Percentiles rank a stretch among this genome's conserved stretches.
These are phyloP conservation scores for Trametes sp. DNA, from an alignment of 1,284 basidiomycete genomes.

Conservation along the genomic window DNA sequence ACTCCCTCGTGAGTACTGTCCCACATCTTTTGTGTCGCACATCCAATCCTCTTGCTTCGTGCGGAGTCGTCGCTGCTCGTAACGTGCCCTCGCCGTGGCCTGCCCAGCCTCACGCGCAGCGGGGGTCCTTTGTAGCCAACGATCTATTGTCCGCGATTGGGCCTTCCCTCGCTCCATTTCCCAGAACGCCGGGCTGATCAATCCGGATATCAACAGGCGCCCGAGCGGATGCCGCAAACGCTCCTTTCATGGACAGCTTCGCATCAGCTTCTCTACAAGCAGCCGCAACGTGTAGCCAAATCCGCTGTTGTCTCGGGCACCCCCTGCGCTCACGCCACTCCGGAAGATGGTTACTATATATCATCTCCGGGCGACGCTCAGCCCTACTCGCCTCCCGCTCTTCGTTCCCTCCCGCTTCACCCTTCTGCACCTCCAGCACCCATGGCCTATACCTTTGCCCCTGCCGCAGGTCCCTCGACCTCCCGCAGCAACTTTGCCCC, in stretches of 20 bases:
- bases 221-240: slow-evolving; percentile 26
- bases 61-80: slow-evolving; percentile 11
- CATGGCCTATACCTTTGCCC: slow-evolving; percentile 22
- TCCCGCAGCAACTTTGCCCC: background rate
- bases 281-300: slow-evolving; percentile 24
- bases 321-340: slow-evolving; percentile 28
- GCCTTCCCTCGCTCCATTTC: slow-evolving; percentile 13
- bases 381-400: slow-evolving; percentile 7
- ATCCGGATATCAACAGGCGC: slow-evolving; percentile 28
- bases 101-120: slow-evolving; percentile 17
- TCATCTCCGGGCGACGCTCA: slow-evolving; percentile 18
- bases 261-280: slow-evolving; percentile 21
- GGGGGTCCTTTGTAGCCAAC: slow-evolving; percentile 24
- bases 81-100: slow-evolving; percentile 13
- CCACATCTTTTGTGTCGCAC: slow-evolving; percentile 3
- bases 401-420: slow-evolving; percentile 4
- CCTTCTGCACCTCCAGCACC: slow-evolving; percentile 7
- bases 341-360: slow-evolving; percentile 26
- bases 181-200: slow-evolving; percentile 31
- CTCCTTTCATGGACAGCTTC: slow-evolving; percentile 24
- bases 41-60: background rate
- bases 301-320: slow-evolving; percentile 23
- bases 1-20: slow-evolving; percentile 25
- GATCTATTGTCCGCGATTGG: slow-evolving; percentile 22
- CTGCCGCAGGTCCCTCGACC: slow-evolving; percentile 10